Evolutionary conservation across 2,329 filamentous ascomycete genomes (phyloP), one percentile per base, ranked within the genome.

Genomic region (Claviceps humidiphila): DNA sequence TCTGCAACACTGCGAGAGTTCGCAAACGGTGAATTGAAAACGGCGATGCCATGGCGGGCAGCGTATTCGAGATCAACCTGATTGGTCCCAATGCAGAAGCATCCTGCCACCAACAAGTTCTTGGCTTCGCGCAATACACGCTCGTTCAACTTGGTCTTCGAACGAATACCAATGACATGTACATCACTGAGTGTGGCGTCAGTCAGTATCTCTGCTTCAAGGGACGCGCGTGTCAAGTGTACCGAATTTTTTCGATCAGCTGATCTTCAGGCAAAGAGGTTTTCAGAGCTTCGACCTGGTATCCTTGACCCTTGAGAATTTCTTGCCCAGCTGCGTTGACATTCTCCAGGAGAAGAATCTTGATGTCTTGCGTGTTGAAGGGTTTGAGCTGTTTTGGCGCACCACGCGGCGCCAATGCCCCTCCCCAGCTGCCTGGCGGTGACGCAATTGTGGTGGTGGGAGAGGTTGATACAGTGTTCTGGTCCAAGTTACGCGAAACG

Each of bases 51-150:
- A 64, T 87, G 81, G 59, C 78, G 77, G 47, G 89, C 89, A 34
- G 89, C 89, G 64, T 82, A 91, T 56, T 88, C 79, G 55, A 95
- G 81, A 66, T 95, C 85, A 58, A 95, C 89, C 68, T 95, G 89
- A 73, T 95, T 97, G 53, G 93, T 98, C 58, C 93, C 93, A 62
- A 98, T 98, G 69, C 93, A 98, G 78, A 98, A 98, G 74, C 93
- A 98, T 55, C 93, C 93, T 61, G 97, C 82, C 56, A 96, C 93
- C 54, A 97, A 85, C 51, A 98, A 78, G 67, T 96, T 95, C 74
- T 90, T 94, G 52, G 93, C 93, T 67, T 94, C 84, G 53, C 81
- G 78, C 55, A 98, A 78, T 30, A 98, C 87, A 63, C 83, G 84
- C 57, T 86, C 84, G 8, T 83, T 91, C 65, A 98, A 80, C 73